Evolutionary conservation across 768 basidiomycete species (phyloP), one percentile per base, ranked within the genome.

Genomic region (Leccinellum rugosiceps): DNA sequence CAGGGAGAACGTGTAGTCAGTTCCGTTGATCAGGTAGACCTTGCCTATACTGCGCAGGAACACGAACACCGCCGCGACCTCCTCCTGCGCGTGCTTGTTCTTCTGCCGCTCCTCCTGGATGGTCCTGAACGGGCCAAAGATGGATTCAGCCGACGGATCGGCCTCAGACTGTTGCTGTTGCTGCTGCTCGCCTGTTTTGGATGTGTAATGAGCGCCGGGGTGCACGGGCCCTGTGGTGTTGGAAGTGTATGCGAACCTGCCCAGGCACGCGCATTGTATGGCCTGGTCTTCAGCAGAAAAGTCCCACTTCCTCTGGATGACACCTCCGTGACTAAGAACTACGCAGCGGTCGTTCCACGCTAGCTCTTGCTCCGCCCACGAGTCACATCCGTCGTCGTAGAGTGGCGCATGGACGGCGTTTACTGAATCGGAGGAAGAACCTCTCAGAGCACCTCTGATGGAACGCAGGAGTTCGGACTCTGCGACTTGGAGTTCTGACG

Each of bases 261-360:
- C 92, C n/a, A 88, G 76, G 66, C 90, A 92, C 6, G 88, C 91
- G 75, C 81, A 90, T 63, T 90, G 90, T 32, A 94, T 82, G 1
- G 80, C 78, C 65, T 93, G 86, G 6, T 78, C 80, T 65, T 90
- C 89, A 43, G 83, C 76, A n/a, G 75, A 69, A 65, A 92, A 89
- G 53, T 79, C 81, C 92, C 91, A 93, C 65, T 84, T 83, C 65
- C 86, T 85, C 55, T 75, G 76, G 53, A 92, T 82, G 15, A 88
- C 76, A 1, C 88, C 87, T 0, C 88, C 91, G 17, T 77, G 76
- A 57, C 82, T 85, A 62, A 89, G 75, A 1, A 88, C 74, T 0
- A 88, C 88, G 15, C 78, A 80, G 55, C 77, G 75, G 23, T 78
- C 75, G 61, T 88, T 82, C 92, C 91, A 93, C 13, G 81, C 75